Evolutionary conservation across 768 basidiomycete species (phyloP).

Genomic region (Dacryopinax spathularia): DNA sequence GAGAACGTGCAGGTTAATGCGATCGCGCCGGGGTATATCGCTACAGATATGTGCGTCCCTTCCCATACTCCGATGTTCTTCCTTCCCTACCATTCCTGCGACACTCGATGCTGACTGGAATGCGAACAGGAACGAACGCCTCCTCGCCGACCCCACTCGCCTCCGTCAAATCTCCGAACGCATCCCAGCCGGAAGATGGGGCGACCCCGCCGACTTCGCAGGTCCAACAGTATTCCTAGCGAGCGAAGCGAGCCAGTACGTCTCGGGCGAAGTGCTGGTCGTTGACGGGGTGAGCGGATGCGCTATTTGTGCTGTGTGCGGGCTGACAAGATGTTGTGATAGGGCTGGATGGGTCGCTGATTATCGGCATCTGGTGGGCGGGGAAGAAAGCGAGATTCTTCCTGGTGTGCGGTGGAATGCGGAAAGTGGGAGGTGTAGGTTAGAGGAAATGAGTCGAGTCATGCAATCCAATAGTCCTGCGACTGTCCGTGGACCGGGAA

Average conservation of each 20-base stretch:
- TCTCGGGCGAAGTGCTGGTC: conserved; percentile 54
- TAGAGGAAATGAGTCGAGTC: too few species aligned
- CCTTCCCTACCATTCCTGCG: background rate
- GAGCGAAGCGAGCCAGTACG: conserved; percentile 52
- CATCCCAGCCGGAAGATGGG: conserved; percentile 62
- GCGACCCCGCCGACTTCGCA: conserved; percentile 56
- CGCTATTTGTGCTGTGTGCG: conserved; percentile 5
- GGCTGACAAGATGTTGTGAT: background rate
- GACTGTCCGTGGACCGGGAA: too few species aligned
- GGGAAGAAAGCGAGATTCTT: too few species aligned
- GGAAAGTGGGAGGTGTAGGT: too few species aligned
- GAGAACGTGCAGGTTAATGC: conserved; percentile 81
- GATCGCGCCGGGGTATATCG: conserved; percentile 77
- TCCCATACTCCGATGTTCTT: conserved; percentile 9
- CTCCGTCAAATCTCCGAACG: conserved; percentile 58
- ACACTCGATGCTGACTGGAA: conserved; percentile 7
- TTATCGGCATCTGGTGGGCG: background rate
- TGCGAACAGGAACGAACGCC: conserved; percentile 45
- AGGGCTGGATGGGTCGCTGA: conserved; percentile 16
- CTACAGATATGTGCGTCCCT: conserved; percentile 63
- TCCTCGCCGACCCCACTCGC: conserved; percentile 50
- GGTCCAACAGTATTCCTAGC: conserved; percentile 59
- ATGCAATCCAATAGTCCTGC: too few species aligned
- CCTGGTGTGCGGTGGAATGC: too few species aligned
- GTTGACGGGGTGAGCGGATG: conserved; percentile 52